Percentiles rank a stretch among this genome's conserved stretches.
Conservation (phyloP, 495 filamentous ascomycete genomes). For the Trichodelitschia bisporula region DNA sequence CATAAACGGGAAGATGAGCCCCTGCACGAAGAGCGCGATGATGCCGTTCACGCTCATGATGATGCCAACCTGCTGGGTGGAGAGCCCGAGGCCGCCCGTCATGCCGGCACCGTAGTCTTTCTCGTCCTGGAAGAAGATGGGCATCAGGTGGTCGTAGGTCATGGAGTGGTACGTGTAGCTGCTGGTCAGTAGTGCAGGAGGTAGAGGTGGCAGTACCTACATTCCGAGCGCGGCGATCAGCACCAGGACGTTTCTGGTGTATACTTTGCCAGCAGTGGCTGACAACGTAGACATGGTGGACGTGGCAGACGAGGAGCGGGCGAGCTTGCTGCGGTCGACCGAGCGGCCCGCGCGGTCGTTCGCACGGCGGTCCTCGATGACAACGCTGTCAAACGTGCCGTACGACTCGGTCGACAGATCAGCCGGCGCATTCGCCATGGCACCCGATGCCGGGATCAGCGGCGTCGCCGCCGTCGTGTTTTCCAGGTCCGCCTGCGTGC, state of each 20-base stretch:
- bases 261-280: constrained; percentile 21
- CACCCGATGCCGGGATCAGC: constrained; percentile 43
- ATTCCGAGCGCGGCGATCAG: constrained; percentile 50
- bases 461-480: constrained; percentile 38
- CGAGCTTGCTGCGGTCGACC: too few species aligned
- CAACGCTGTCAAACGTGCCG: constrained; percentile 44
- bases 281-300: constrained; percentile 13
- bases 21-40: constrained; percentile 61
- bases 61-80: constrained; percentile 45
- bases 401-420: constrained; percentile 55
- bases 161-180: constrained; percentile 65
- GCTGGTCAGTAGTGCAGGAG: too few species aligned
- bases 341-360: too few species aligned
- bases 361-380: constrained; percentile 22
- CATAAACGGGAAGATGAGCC: constrained; percentile 43
- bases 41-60: constrained; percentile 59
- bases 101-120: constrained; percentile 22
- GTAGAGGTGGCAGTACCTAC: too few species aligned
- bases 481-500: constrained; percentile 23
- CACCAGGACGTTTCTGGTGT: constrained; percentile 40
- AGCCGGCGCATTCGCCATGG: constrained; percentile 40
- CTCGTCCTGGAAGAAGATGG: constrained; percentile 63
- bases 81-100: constrained; percentile 50
- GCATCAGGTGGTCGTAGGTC: constrained; percentile 65
- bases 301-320: constrained; percentile 24